Base-by-base conservation (phyloP, 768 basidiomycete genomes). In the Glaciozyma antarctica region DNA sequence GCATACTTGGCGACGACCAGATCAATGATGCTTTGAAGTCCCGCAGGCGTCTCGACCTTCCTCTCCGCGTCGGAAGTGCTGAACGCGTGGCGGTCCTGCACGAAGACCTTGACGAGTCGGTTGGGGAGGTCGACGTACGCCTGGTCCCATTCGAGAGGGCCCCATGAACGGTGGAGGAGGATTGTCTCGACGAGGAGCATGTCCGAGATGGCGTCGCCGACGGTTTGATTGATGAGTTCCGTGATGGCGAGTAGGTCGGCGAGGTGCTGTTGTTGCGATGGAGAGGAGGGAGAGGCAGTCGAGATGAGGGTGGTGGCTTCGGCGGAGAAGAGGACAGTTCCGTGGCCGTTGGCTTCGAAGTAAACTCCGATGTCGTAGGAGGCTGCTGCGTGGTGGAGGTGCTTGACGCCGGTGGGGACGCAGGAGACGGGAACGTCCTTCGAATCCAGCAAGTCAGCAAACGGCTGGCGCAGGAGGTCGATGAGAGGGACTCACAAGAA, bases 301-400 rank as follows among this genome's bases (percentile, higher is more conserved):
- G 61, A 81, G 38, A 41, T 83, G 72, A 94, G 90, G 15, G 88
- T 87, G 26, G 88, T 41, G 10, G 38, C 38, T 13, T 41, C 38
- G 10, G 81, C 82, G 17, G 95, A 97, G 79, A 99, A 98, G 62
- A 98, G 77, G 55, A 98, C 90, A 4, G 95, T 99, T 41, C 95
- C 95, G 72, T 99, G 95, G 3, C 95, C 95, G 75, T 99, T 99
- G 43, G 95, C 95, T 77, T 99, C 95, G 73, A 99, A 99, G 78
- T 99, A 99, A 53, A 99, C 90, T n/a, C 95, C 95, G 62, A 99
- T 82, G 75, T 90, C 83, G 77, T 86, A 98, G 73, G 85, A 84
- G 73, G 93, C 90, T 16, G 95, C 95, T 21, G 93, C 95, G 74
- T 97, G 93, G 75, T 99, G 95, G 56, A 98, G 83, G 75, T 98